Evolutionary conservation across 139 green algal genomes (phyloP), one percentile per base, ranked within the genome.

Genomic region (Ettlia oleoabundans): DNA sequence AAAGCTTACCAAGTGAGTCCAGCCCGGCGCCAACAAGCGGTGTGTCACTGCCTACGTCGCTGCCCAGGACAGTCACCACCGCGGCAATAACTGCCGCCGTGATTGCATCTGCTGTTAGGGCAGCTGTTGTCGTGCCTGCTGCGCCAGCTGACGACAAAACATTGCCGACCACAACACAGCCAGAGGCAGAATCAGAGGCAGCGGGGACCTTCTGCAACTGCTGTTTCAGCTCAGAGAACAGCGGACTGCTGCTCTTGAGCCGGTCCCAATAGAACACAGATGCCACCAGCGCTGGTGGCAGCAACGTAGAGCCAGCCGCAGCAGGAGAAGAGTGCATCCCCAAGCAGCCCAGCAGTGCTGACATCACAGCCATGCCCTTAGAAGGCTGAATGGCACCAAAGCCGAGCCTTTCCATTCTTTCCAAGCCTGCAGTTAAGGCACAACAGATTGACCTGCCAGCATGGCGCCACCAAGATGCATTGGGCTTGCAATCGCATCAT

Each of bases 1-100:
- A n/a, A n/a, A n/a, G n/a, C 73, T 26, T 52, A 15, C 89, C 91
- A 64, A 98, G 82, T 4, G 89, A 95, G 84, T 98, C 88, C 3
- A 92, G 40, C 37, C 87, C 88, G 1, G 63, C 67, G 13, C 41
- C 88, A 55, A 91, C 90, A 32, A 92, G 84, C 38, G 82, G 55
- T 5, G 40, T 35, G 24, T 84, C 43, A 0, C 19, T 13, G 8
- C 41, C 63, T 2, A 47, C 37, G 32, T 72, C 42, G 3, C 15
- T 43, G 24, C 80, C 80, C 38, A 84, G 70, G 28, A 78, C 68
- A 9, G 53, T 52, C 1, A 35, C 52, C 30, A 72, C 81, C 2
- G 62, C 63, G 2, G 52, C 63, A 2, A 22, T n/a, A 1, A 82
- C 76, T 6, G 52, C 52, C 2, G 66, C 38, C 4, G 15, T 26